These are phyloP conservation scores for Naganishia sp. DNA, from an alignment of 1,284 basidiomycete genomes.

Conservation along the genomic window DNA sequence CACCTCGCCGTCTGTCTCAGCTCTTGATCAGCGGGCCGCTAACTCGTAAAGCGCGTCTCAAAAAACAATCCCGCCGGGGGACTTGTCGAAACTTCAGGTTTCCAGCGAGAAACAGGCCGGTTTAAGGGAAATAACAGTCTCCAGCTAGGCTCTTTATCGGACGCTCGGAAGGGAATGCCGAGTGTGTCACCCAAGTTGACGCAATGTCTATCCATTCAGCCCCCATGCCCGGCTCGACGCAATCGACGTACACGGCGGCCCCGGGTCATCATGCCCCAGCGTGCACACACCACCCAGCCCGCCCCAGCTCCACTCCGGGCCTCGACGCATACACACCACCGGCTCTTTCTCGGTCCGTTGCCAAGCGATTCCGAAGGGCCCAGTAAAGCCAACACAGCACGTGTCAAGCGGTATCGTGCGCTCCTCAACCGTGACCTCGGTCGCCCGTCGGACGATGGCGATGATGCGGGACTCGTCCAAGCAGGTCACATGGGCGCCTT, in stretches of 20 bases:
- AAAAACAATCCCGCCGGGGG: no score
- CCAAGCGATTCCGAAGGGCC: background rate
- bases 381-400: slow-evolving; percentile 1
- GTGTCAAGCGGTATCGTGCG: background rate
- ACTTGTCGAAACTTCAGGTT: no score
- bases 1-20: no score
- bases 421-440: background rate
- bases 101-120: no score
- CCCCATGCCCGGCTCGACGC: no score
- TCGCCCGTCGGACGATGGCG: background rate
- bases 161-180: no score
- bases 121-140: no score
- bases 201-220: slow-evolving; percentile 1
- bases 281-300: background rate
- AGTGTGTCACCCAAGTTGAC: background rate
- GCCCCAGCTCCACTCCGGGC: slow-evolving; percentile 4
- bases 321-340: slow-evolving; percentile 7
- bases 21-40: no score
- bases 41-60: no score
- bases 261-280: background rate
- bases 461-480: background rate
- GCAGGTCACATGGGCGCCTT: no score
- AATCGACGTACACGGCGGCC: no score
- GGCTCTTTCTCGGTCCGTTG: slow-evolving; percentile 22
- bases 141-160: no score